Evolutionary conservation across 495 filamentous ascomycete species (phyloP).

Genomic region (Trichoderma erinaceum): DNA sequence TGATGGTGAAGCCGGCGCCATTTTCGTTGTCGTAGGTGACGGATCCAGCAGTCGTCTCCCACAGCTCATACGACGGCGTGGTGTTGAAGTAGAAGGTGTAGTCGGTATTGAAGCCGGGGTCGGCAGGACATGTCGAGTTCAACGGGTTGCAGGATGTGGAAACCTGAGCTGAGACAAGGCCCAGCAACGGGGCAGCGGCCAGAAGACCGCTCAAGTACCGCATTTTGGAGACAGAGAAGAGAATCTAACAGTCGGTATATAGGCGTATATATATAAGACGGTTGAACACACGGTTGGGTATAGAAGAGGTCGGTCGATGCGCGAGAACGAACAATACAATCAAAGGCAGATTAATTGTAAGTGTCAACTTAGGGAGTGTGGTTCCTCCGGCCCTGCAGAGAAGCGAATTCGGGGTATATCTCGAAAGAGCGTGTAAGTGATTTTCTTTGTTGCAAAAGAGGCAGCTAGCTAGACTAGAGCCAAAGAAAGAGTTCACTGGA

Average conservation of each 20-base stretch:
- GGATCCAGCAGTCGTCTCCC: conserved; percentile 54
- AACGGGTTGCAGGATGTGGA: conserved; percentile 62
- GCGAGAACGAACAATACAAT: background rate
- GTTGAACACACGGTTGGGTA: background rate
- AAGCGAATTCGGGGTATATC: background rate
- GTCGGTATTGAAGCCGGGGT: conserved; percentile 56
- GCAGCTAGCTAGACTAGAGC: background rate
- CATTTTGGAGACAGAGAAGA: background rate
- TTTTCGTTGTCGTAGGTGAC: conserved; percentile 47
- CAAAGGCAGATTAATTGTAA: background rate
- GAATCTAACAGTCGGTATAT: background rate
- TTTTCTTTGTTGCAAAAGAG: background rate
- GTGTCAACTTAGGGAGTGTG: background rate
- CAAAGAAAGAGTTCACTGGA: background rate
- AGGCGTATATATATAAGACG: background rate
- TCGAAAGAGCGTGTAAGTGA: background rate
- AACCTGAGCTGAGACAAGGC: conserved; percentile 52
- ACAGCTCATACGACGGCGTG: conserved; percentile 49
- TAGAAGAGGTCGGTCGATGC: background rate
- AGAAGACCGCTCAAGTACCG: conserved; percentile 24
- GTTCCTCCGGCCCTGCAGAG: conserved; percentile 12
- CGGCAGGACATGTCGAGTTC: conserved; percentile 54
- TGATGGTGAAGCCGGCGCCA: conserved; percentile 66
- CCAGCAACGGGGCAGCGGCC: conserved; percentile 38
- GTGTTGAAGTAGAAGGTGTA: conserved; percentile 61